Conservation (phyloP, 78 protist genomes). For the Creolimax fragrantissima region DNA sequence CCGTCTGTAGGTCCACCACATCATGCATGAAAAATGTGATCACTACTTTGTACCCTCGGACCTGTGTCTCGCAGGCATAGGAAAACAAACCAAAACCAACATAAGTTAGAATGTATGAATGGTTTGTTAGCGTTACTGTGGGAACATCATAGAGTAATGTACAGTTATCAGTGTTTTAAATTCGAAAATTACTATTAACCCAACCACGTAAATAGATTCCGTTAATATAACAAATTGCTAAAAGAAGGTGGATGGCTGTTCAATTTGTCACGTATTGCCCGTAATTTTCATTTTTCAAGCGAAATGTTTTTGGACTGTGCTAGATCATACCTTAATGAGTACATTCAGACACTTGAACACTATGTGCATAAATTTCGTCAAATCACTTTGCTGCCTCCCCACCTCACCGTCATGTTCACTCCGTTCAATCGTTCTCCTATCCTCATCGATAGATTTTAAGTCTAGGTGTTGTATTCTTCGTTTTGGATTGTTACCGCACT, state of each 20-base stretch:
- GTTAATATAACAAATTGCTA: neutral
- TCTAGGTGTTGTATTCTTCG: neutral
- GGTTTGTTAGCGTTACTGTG: neutral
- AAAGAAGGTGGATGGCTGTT: neutral
- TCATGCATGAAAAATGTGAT: neutral
- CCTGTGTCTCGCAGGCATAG: neutral
- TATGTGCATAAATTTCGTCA: neutral
- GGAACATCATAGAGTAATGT: neutral
- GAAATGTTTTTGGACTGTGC: too few relatives aligned
- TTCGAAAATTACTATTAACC: neutral
- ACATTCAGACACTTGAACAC: neutral
- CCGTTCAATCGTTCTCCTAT: neutral
- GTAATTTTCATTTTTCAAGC: neutral
- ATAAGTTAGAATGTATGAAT: neutral
- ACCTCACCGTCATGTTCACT: neutral
- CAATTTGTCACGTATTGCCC: neutral
- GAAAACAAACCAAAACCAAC: neutral
- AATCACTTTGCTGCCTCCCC: too few relatives aligned
- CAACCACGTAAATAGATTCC: neutral
- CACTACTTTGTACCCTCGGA: neutral
- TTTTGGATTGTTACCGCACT: neutral
- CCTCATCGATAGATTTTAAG: neutral
- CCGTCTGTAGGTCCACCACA: neutral
- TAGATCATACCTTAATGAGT: neutral
- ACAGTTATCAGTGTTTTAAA: neutral